A percentile compares a stretch with the other conserved stretches of the same genome.
Conservation (phyloP, 78 protist species). For the Monosiga brevicollis region DNA sequence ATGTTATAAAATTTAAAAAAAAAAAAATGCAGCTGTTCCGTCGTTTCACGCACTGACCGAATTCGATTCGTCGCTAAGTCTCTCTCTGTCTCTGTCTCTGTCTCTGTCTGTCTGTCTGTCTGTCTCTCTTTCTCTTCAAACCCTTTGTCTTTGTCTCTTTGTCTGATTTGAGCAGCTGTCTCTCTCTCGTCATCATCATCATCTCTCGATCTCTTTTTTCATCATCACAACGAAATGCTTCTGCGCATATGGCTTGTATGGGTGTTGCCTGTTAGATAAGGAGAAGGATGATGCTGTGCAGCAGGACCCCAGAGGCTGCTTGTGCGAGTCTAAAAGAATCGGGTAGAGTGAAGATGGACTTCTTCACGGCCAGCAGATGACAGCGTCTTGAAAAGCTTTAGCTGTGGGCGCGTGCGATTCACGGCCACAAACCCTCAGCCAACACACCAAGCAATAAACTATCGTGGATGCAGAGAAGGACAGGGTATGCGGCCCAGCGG, state of each 20-base stretch:
- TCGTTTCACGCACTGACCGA: neutral
- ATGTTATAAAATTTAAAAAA: too few relatives aligned
- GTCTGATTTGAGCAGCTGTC: neutral
- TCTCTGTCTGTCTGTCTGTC: conserved; percentile 3
- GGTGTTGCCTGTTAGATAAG: neutral
- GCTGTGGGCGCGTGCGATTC: too few relatives aligned
- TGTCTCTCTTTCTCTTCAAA: neutral
- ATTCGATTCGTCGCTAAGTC: neutral
- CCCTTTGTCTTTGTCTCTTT: neutral
- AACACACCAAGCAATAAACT: too few relatives aligned
- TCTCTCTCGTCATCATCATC: neutral
- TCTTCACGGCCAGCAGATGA: too few relatives aligned
- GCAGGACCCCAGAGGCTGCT: too few relatives aligned
- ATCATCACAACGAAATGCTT: neutral
- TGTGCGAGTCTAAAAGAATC: too few relatives aligned
- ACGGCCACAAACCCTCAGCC: too few relatives aligned
- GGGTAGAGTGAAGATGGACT: too few relatives aligned
- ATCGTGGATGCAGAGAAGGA: too few relatives aligned
- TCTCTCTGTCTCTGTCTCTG: conserved; percentile 16
- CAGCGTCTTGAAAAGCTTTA: too few relatives aligned
- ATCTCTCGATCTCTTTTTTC: neutral
- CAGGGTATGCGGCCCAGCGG: too few relatives aligned
- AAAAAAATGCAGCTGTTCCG: too few relatives aligned
- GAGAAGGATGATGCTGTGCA: neutral
- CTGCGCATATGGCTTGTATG: neutral